Percentiles rank a stretch among this genome's conserved stretches.
Conservation (phyloP, 2,329 filamentous ascomycete genomes). For the Rutstroemia sp. region DNA sequence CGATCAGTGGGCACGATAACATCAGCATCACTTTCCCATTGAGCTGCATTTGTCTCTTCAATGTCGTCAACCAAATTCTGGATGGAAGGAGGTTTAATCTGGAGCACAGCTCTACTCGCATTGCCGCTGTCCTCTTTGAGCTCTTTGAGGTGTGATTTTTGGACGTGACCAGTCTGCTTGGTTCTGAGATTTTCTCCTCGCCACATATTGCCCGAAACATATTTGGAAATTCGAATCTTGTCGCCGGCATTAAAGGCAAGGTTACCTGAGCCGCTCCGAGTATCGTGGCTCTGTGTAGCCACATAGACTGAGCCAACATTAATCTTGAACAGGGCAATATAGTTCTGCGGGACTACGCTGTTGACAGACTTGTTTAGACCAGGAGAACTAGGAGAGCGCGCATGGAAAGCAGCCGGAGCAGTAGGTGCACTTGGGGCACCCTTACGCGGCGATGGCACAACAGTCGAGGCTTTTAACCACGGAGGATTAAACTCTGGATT, state of each 20-base stretch:
- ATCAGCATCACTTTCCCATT: constrained; percentile 15
- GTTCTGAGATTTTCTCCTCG: constrained; percentile 16
- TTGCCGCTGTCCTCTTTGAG: constrained; percentile 10
- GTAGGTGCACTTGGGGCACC: background rate
- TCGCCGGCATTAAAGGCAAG: constrained; percentile 17
- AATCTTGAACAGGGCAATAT: background rate
- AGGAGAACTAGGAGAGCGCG: background rate
- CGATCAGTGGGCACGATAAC: background rate
- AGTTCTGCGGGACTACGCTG: too few relatives aligned
- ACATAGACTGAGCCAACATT: constrained; percentile 9
- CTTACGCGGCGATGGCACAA: background rate
- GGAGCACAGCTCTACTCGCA: background rate
- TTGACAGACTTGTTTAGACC: background rate
- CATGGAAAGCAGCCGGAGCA: background rate
- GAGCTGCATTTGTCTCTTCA: constrained; percentile 17
- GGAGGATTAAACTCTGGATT: constrained; percentile 11
- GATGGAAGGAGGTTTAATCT: background rate
- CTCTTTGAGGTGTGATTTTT: constrained; percentile 6
- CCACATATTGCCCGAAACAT: constrained; percentile 17
- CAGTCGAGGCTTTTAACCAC: background rate
- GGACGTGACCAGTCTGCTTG: constrained; percentile 7
- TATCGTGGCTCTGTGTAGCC: background rate
- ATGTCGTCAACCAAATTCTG: constrained; percentile 7
- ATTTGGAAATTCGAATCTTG: constrained; percentile 14
- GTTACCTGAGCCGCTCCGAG: constrained; percentile 4